phyloP scores from a whole-genome alignment of 2,329 filamentous ascomycete species.

The Colletotrichum sp. region DNA sequence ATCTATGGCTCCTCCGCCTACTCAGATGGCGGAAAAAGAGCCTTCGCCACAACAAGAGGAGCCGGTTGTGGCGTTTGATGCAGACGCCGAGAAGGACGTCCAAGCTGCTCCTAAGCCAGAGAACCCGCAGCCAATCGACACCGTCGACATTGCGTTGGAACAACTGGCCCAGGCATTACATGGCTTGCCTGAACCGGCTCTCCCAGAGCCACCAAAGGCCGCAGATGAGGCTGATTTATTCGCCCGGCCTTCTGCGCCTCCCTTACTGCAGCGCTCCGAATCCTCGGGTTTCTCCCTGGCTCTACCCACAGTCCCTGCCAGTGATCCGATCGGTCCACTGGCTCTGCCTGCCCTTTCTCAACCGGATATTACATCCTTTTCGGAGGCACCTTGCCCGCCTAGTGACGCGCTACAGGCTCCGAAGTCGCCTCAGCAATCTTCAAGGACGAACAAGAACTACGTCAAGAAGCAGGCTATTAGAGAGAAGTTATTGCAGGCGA shows the following conservation, averaged over 20 bases:
- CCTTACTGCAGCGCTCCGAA: conserved; percentile 18
- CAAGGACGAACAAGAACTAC: conserved; percentile 66
- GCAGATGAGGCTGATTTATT: neutral
- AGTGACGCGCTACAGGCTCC: conserved; percentile 45
- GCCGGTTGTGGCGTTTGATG: conserved; percentile 23
- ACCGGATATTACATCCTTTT: conserved; percentile 26
- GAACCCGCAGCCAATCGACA: neutral
- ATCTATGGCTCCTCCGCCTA: neutral
- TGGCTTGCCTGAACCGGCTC: neutral
- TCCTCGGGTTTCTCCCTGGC: conserved; percentile 32
- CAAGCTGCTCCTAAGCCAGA: conserved; percentile 11
- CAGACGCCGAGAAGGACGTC: neutral
- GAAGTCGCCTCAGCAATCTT: conserved; percentile 40
- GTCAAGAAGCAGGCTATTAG: conserved; percentile 68
- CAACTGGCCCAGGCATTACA: conserved; percentile 6
- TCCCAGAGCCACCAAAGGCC: neutral
- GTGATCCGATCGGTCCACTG: conserved; percentile 33
- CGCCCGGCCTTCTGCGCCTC: conserved; percentile 2
- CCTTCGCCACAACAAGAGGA: conserved; percentile 24
- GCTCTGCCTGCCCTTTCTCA: conserved; percentile 31
- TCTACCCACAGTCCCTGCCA: conserved; percentile 38
- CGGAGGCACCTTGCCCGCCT: conserved; percentile 46
- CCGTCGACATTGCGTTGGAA: neutral
- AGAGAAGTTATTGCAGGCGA: conserved; percentile 64
- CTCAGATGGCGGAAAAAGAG: conserved; percentile 21